Conservation (phyloP, 148 eudicot genomes). For the Heliamphora exappendiculata region DNA sequence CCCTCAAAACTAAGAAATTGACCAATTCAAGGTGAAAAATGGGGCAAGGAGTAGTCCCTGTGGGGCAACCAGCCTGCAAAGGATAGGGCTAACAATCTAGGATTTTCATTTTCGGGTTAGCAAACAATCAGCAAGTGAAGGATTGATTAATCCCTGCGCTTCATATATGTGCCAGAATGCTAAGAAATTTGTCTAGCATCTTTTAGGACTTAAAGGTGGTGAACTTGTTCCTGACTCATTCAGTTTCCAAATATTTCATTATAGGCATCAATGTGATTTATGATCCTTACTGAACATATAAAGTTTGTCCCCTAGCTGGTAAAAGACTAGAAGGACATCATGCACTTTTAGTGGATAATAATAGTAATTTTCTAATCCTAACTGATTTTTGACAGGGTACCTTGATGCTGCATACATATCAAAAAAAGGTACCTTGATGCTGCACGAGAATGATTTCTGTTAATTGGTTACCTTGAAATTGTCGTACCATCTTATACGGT, state of each 20-base stretch:
- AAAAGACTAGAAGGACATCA: background rate
- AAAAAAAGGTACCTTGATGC: too few relatives aligned
- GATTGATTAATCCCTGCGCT: too few relatives aligned
- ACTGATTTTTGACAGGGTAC: background rate
- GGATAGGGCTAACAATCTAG: too few relatives aligned
- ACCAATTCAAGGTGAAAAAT: too few relatives aligned
- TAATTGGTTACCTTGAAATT: background rate
- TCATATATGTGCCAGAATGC: too few relatives aligned
- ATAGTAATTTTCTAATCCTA: background rate
- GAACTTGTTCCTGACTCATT: background rate
- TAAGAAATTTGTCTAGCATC: too few relatives aligned
- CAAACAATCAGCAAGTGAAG: too few relatives aligned
- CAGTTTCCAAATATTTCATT: background rate
- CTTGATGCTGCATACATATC: constrained; percentile 6
- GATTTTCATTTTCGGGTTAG: too few relatives aligned
- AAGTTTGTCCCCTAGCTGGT: background rate
- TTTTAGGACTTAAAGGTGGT: background rate
- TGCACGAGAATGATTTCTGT: background rate
- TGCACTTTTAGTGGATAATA: background rate
- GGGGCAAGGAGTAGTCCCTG: too few relatives aligned
- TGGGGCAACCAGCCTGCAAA: too few relatives aligned
- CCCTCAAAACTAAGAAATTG: background rate
- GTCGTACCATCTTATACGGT: background rate
- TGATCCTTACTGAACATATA: background rate
- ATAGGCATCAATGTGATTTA: background rate